Evolutionary conservation across 352 stramenopile genomes (phyloP), one percentile per base, ranked within the genome.

Genomic region (Pythium rhizo-oryzae): DNA sequence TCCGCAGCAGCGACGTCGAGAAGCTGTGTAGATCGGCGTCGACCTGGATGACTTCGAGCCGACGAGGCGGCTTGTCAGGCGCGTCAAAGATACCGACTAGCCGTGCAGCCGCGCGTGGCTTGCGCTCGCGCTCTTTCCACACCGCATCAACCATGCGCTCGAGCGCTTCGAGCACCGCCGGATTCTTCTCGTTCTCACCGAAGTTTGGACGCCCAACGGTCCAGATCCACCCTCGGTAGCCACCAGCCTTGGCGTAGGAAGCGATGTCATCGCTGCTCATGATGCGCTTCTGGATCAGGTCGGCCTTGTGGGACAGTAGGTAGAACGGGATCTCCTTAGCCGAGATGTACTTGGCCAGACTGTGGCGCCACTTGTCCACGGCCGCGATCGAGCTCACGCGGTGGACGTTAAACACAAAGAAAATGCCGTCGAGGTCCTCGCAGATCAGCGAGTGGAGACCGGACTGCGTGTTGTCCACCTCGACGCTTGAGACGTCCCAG

Each of bases 391-490:
- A 94, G 65, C 85, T 96, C 74, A 96, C 85, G 43, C 87, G 84
- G 63, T 96, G 85, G 41, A 96, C 84, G 65, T 96, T 96, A 59
- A 93, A 93, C n/a, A 94, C 87, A 47, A 92, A 92, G 71, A 96
- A 96, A 59, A 96, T 79, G 54, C 87, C 87, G 62, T 94, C 87
- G 37, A 96, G 78, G 16, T 85, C 78, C 13, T 94, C 84, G 49
- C 87, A 96, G 25, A 93, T 59, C 16, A 93, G 73, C 60, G 87
- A 66, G 66, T 93, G 85, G 24, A 93, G 71, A n/a, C 84, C 80
- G 21, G 80, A 81, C 44, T 79, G 79, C 23, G 63, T 76, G 39
- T 74, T 73, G 59, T 96, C 85, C 12, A 89, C 80, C 54, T 96
- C 87, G 25, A 80, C 76, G 50, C 81, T 94, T 6, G 87, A 83